These are phyloP conservation scores for Eucalyptus grandis DNA, from an alignment of 345 rosid species.

Conservation along the genomic window DNA sequence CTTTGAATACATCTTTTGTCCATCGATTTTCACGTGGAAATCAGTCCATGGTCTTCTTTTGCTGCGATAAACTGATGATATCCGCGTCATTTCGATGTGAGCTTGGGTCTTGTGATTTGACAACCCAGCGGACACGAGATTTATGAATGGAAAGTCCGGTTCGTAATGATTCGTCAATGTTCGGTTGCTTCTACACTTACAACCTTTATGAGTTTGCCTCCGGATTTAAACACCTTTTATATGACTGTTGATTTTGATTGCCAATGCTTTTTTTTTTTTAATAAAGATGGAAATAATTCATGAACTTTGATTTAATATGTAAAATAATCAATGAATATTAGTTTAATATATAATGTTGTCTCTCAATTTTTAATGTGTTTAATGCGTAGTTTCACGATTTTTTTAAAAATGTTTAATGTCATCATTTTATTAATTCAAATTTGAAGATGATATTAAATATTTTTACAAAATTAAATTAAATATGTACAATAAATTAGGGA, in stretches of 20 bases:
- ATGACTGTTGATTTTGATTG: neutral
- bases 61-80: neutral
- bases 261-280: neutral
- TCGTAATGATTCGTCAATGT: neutral
- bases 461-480: too few species aligned
- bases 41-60: neutral
- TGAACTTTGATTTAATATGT: neutral
- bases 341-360: too few species aligned
- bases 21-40: neutral
- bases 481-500: rapidly evolving
- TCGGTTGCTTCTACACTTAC: neutral
- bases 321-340: rapidly evolving
- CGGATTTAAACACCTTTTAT: neutral
- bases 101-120: neutral
- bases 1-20: neutral
- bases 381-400: rapidly evolving
- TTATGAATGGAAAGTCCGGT: neutral
- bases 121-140: neutral
- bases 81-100: neutral
- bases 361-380: too few species aligned
- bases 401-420: too few species aligned
- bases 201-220: too few species aligned
- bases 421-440: too few species aligned
- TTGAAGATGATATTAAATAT: rapidly evolving
- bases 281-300: too few species aligned